Conservation (phyloP, 305 asterid genomes). For the Fraxinus dipetala region DNA sequence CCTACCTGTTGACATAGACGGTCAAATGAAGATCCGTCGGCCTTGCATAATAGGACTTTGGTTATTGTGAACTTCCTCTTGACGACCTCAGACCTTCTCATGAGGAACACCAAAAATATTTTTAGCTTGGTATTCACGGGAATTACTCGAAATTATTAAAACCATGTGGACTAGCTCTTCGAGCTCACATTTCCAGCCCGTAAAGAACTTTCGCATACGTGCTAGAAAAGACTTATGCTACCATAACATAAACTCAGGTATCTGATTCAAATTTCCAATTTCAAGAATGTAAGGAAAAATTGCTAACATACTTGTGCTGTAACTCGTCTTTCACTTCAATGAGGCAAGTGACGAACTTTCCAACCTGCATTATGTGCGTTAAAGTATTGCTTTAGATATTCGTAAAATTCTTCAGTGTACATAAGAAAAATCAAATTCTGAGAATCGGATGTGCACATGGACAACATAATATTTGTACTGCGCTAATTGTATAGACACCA, state of each 20-base stretch:
- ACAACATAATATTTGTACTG: neutral
- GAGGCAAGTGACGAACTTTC: conserved; percentile 71
- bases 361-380: conserved; percentile 51
- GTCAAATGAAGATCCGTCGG: conserved; percentile 74
- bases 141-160: neutral
- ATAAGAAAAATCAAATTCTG: neutral
- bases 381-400: conserved; percentile 2
- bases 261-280: conserved; percentile 6
- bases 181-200: neutral
- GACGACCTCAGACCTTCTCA: conserved; percentile 59
- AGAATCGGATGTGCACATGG: neutral
- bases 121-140: neutral
- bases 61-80: conserved; percentile 67
- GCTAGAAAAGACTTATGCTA: neutral
- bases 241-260: neutral
- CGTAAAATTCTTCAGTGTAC: neutral
- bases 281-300: conserved; percentile 4
- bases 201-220: neutral
- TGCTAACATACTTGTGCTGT: conserved; percentile 59
- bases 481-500: neutral
- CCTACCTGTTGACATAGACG: conserved; percentile 77
- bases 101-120: neutral
- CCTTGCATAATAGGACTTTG: conserved; percentile 66
- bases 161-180: neutral
- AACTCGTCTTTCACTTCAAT: conserved; percentile 71